These are phyloP conservation scores for Leucocoprinus sp. DNA, from an alignment of 768 basidiomycete species.

Conservation along the genomic window DNA sequence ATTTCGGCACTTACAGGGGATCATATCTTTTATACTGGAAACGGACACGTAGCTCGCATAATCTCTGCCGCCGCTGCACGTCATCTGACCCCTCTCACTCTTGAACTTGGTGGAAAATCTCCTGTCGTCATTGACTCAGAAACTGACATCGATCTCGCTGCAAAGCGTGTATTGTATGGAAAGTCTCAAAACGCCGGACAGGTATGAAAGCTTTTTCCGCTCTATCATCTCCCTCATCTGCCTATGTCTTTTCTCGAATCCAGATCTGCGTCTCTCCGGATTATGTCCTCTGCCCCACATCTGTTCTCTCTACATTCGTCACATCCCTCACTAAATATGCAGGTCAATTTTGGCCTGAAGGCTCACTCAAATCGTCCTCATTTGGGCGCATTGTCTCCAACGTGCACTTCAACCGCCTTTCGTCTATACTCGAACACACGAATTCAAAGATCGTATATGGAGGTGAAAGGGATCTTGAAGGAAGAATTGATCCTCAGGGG, in stretches of 20 bases:
- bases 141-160: slow-evolving; percentile 32
- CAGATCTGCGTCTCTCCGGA: slow-evolving; percentile 58
- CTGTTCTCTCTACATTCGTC: slow-evolving; percentile 39
- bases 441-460: slow-evolving; percentile 51
- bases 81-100: slow-evolving; percentile 45
- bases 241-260: slow-evolving; percentile 14
- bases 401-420: slow-evolving; percentile 45
- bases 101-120: slow-evolving; percentile 50
- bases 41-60: slow-evolving; percentile 36
- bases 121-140: slow-evolving; percentile 33
- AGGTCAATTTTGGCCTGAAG: slow-evolving; percentile 44
- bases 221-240: background rate
- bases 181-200: slow-evolving; percentile 63
- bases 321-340: slow-evolving; percentile 35
- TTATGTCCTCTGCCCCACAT: slow-evolving; percentile 31
- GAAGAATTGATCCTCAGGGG: slow-evolving; percentile 20
- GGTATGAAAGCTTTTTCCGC: slow-evolving; percentile 19
- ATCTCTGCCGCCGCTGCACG: slow-evolving; percentile 45
- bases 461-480: slow-evolving; percentile 20
- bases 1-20: too few relatives aligned
- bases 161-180: slow-evolving; percentile 59
- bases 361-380: slow-evolving; percentile 34
- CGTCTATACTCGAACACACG: slow-evolving; percentile 41
- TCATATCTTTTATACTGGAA: slow-evolving; percentile 41
- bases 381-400: slow-evolving; percentile 48